Evolutionary conservation across 768 basidiomycete genomes (phyloP), one percentile per base, ranked within the genome.

Genomic region (Xanthoconium stramineum): DNA sequence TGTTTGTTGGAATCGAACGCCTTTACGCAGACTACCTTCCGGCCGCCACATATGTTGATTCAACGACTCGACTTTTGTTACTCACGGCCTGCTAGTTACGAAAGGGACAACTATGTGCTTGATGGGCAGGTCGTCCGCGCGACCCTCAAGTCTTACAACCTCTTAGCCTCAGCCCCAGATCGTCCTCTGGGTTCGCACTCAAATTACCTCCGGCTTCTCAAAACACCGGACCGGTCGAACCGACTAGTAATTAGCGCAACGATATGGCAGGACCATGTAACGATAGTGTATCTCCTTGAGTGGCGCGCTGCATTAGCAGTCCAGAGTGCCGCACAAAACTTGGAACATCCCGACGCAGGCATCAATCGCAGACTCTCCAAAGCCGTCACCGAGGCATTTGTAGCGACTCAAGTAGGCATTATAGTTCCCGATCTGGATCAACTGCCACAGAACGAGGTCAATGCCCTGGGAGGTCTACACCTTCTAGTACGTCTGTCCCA

Each of bases 101-200:
- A 91, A 72, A 88, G 89, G 14, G 89, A 91, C 64, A 91, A 91
- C 65, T 90, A 80, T 57, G 85, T 90, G 6, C 77, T 91, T 12
- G 85, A 88, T 60, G 78, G 82, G 47, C 89, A 91, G 69, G 87
- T 89, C 35, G 82, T 88, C 35, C 81, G 87, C 24, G 82, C 86
- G 0, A 86, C 86, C 3, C 70, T 88, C 30, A 91, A 89, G 61
- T 78, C 85, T 0, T 79, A 78, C 63, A 59, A 65, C 15, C 78
- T 80, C 1, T 82, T 82, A 0, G 76, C 79, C 14, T 56, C 53
- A 15, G 15, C 46, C 19, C 45, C 61, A 1, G 35, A 36, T 15
- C 53, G 37, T 30, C 56, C 60, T 15, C 42, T 64, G 47, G 58
- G 60, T 19, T 53, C 35, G 20, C 63, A 65, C 39, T 60, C 66